Percentiles rank a stretch among this genome's conserved stretches.
Conservation (phyloP, 2,329 filamentous ascomycete genomes). For the Venturia asperata region DNA sequence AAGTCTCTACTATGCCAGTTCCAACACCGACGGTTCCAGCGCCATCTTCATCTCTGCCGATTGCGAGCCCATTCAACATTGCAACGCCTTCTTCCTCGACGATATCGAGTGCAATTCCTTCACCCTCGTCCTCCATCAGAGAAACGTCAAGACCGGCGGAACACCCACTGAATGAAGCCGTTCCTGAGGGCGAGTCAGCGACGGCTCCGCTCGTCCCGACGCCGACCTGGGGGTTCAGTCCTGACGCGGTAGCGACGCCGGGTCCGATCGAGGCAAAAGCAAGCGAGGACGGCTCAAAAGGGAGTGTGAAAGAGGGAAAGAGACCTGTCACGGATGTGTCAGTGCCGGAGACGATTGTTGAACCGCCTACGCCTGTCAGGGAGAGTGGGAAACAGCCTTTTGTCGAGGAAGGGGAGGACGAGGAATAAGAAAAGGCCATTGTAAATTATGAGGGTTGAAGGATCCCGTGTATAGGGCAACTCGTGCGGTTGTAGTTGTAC, state of each 20-base stretch:
- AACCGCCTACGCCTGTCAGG: constrained; percentile 15
- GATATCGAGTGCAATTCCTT: not conserved
- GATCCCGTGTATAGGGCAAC: too few relatives aligned
- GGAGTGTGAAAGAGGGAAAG: not conserved
- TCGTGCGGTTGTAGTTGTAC: not conserved
- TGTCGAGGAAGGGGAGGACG: constrained; percentile 12
- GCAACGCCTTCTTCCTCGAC: not conserved
- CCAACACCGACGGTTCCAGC: not conserved
- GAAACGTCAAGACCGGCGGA: not conserved
- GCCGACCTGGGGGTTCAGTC: constrained; percentile 7
- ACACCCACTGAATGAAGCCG: not conserved
- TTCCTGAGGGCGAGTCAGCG: not conserved
- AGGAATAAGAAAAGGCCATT: not conserved
- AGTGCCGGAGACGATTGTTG: constrained; percentile 15
- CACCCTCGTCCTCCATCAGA: not conserved
- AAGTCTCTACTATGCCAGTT: not conserved
- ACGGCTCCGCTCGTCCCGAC: not conserved
- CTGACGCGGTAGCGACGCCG: not conserved
- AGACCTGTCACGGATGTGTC: not conserved
- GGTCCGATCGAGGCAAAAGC: not conserved
- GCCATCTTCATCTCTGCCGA: not conserved
- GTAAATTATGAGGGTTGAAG: not conserved
- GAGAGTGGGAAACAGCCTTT: constrained; percentile 5
- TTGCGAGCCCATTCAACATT: not conserved
- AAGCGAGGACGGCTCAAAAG: not conserved